Evolutionary conservation across 306 rosid genomes (phyloP), one percentile per base, ranked within the genome.

Genomic region (Canavalia ensiformis): DNA sequence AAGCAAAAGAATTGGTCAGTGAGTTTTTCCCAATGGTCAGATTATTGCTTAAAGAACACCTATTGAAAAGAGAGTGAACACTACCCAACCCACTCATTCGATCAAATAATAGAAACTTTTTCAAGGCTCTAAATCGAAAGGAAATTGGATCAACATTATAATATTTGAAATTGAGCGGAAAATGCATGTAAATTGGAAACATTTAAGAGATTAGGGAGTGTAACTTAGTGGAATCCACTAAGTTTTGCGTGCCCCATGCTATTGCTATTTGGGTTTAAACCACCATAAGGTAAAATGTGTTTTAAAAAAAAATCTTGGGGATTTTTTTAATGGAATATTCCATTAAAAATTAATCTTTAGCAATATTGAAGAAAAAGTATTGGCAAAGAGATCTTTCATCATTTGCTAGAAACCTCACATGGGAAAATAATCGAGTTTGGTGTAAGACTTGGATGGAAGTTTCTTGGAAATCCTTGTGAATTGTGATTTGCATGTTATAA

Each of bases 41-140:
- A 75, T 85, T 72, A 87, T 91, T 81, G 83, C 87, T 52, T 56
- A 49, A 87, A 65, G 80, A 45, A 81, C 75, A 74, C 77, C 75
- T 8, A 68, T 60, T 37, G n/a, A 56, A 71, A 81, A 68, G 69
- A 56, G 34, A 11, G 35, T 47, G 46, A 78, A 33, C 56, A 47
- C 58, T 37, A 39, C 29, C 84, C 31, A 66, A 29, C 18, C 58
- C 55, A 56, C 33, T 77, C 41, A 79, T 56, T 54, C 30, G 39
- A 63, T 65, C 59, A 66, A 31, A 39, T 51, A 74, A 57, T 28
- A 77, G 25, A 45, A 39, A 59, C 64, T 28, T 45, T 58, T 54
- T 51, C 9, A 1, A 41, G 59, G 71, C 39, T 72, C 59, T 44
- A 74, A 74, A 52, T 30, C 54, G 72, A 25, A 33, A 35, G 6